Evolutionary conservation across 2,329 filamentous ascomycete species (phyloP).

Genomic region (Sordariomycetes sp.): DNA sequence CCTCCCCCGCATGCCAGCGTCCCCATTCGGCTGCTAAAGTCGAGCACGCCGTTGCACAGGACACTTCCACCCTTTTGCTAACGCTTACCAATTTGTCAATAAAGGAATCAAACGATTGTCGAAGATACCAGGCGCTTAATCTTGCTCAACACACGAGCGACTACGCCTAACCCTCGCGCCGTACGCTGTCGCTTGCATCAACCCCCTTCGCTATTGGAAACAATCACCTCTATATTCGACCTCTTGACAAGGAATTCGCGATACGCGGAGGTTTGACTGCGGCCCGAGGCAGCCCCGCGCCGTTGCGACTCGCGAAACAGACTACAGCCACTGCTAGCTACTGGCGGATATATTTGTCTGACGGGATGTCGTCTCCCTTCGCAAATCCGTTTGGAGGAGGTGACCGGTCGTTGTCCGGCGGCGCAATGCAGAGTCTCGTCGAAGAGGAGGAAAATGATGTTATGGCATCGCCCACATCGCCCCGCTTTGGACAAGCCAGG

Average conservation of each 20-base stretch:
- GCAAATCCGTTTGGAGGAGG: constrained; percentile 61
- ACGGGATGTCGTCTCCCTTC: constrained; percentile 51
- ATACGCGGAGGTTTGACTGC: background rate
- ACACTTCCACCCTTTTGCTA: constrained; percentile 22
- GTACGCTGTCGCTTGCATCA: constrained; percentile 35
- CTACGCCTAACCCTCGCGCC: constrained; percentile 31
- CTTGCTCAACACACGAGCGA: background rate
- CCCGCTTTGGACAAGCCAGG: constrained; percentile 35
- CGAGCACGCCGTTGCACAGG: background rate
- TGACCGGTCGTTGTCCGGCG: constrained; percentile 21
- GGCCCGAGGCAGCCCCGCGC: background rate
- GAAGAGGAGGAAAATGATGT: constrained; percentile 75
- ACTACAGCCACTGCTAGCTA: background rate
- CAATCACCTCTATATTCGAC: no score
- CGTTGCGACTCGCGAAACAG: background rate
- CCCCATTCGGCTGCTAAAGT: background rate
- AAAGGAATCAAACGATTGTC: constrained; percentile 40
- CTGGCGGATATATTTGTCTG: background rate
- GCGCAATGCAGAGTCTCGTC: constrained; percentile 42
- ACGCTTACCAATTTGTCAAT: constrained; percentile 48
- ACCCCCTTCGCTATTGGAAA: no score
- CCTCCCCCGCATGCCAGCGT: background rate
- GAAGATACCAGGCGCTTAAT: background rate
- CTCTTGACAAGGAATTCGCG: no score
- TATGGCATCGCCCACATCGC: constrained; percentile 60